Evolutionary conservation across 805 yeast genomes (phyloP), one percentile per base, ranked within the genome.

Genomic region (Starmerella kuoi): DNA sequence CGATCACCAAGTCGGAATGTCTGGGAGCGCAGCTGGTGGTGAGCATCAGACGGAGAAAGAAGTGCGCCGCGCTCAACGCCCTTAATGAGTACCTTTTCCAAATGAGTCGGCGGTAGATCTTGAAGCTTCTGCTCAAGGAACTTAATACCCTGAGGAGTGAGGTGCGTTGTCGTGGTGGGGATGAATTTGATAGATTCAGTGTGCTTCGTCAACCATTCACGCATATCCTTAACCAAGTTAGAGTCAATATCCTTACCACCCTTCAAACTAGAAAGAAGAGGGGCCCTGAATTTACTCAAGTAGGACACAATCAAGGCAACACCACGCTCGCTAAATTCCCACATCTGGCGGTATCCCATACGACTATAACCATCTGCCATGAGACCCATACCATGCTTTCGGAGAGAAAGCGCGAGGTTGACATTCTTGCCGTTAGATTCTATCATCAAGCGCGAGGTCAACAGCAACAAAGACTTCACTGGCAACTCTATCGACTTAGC

Each of bases 301-400:
- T 85, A 91, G 24, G 73, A 77, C 37, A 66, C 63, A 36, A 91
- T 60, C 48, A 87, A 65, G 26, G 72, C 68, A 31, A 81, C 61
- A 0, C 96, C 93, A 52, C 79, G 64, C 8, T 74, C 76, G 49
- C 93, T 81, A 60, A 68, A 91, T 52, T 77, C 85, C 98, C 98
- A 91, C 9, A 30, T 25, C 19, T 76, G 77, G 38, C 68, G 67
- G 21, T 66, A 71, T 32, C 62, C 66, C 55, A 77, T 76, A 45
- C 77, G 72, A 1, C 95, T 76, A 63, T 76, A 88, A 4, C 97
- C 98, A 48, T 87, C 68, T 3, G 84, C 97, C 61, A 88, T 88
- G 54, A 74, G 72, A 52, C 85, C 74, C 46, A 74, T 73, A 19
- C 74, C 73, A 50, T 87, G 95, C 61, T 78, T 81, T 62, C 87